Conservation (phyloP, 495 filamentous ascomycete species). For the Tuber calosporum region DNA sequence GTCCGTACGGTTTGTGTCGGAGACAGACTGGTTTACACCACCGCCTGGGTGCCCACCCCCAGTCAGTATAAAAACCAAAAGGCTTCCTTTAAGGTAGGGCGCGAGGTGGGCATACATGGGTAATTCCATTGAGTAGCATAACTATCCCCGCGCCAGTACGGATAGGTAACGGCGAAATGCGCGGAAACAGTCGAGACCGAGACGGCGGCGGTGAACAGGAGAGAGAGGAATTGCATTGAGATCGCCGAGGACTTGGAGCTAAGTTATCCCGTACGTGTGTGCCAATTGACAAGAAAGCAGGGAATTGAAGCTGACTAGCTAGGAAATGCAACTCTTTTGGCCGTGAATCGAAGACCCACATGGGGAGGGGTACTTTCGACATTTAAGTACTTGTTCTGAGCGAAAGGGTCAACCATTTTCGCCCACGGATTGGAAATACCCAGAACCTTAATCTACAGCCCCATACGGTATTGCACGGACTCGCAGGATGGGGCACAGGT, state of each 20-base stretch:
- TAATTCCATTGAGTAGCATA: conserved; percentile 52
- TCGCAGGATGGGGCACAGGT: neutral
- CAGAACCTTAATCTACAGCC: neutral
- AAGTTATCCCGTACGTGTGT: neutral
- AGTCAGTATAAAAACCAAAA: neutral
- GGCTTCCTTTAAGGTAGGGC: neutral
- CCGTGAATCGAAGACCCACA: neutral
- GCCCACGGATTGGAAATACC: neutral
- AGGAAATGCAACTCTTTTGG: conserved; percentile 6
- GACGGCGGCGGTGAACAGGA: conserved; percentile 41
- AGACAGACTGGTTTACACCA: conserved; percentile 47
- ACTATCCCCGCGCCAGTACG: conserved; percentile 53
- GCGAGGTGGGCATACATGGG: conserved; percentile 48
- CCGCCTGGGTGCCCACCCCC: conserved; percentile 45
- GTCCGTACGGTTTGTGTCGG: conserved; percentile 51
- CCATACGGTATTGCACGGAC: conserved; percentile 6
- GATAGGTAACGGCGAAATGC: conserved; percentile 55
- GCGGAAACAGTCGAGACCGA: conserved; percentile 48
- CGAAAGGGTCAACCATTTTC: neutral
- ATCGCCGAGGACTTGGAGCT: neutral
- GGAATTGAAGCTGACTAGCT: neutral
- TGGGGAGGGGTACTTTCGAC: conserved; percentile 12
- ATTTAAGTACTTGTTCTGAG: conserved; percentile 19
- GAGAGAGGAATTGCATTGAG: conserved; percentile 26
- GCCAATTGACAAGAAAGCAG: neutral